Conservation (phyloP, 2,329 filamentous ascomycete genomes). For the Tolypocladium ovalisporum region DNA sequence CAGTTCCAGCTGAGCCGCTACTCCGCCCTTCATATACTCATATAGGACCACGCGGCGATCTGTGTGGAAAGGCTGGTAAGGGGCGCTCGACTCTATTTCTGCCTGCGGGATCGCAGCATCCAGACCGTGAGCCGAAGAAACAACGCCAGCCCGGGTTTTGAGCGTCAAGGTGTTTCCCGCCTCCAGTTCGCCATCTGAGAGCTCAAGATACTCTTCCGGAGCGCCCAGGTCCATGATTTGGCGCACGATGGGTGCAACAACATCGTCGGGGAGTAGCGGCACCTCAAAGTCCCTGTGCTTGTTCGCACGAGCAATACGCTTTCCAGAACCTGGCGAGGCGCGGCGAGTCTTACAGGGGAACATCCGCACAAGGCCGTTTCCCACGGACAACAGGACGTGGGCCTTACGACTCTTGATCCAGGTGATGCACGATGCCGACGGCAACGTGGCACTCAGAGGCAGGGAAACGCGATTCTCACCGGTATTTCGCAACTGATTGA, state of each 20-base stretch:
- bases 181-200: slow-evolving; percentile 41
- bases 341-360: slow-evolving; percentile 50
- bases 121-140: slow-evolving; percentile 30
- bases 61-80: slow-evolving; percentile 93
- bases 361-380: slow-evolving; percentile 54
- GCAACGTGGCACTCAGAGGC: slow-evolving; percentile 42
- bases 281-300: slow-evolving; percentile 59
- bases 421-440: slow-evolving; percentile 48
- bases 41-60: slow-evolving; percentile 74
- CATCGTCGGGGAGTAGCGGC: slow-evolving; percentile 48
- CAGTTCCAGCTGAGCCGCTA: slow-evolving; percentile 21
- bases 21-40: slow-evolving; percentile 37
- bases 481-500: slow-evolving; percentile 61
- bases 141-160: slow-evolving; percentile 26
- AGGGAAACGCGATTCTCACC: slow-evolving; percentile 66
- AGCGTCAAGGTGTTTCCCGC: slow-evolving; percentile 43
- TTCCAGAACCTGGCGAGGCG: slow-evolving; percentile 40
- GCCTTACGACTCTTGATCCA: slow-evolving; percentile 55
- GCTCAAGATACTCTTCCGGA: slow-evolving; percentile 43
- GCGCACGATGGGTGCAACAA: slow-evolving; percentile 44
- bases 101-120: slow-evolving; percentile 62
- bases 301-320: slow-evolving; percentile 40
- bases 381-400: slow-evolving; percentile 53
- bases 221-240: slow-evolving; percentile 39
- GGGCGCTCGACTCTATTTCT: slow-evolving; percentile 90